phyloP scores from a whole-genome alignment of 371 early-diverging fungal genomes.

The Saksenaea vasiformis region DNA sequence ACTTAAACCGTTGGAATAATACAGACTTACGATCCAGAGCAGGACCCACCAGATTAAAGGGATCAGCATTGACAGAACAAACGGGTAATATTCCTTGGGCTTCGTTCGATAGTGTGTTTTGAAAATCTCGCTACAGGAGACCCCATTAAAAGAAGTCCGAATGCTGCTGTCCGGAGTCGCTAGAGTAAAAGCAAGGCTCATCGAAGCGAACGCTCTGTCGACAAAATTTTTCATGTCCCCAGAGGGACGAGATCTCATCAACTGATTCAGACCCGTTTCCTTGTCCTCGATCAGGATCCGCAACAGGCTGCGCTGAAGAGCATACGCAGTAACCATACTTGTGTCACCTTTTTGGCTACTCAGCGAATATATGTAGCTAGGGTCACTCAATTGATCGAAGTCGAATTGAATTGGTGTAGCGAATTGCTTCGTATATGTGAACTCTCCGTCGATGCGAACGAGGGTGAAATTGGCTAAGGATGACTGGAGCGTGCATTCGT shows the following conservation, averaged over 20 bases:
- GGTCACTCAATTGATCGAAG: slow-evolving; percentile 10
- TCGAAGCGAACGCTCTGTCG: too few species aligned
- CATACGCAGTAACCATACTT: slow-evolving; percentile 9
- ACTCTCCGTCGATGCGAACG: too few species aligned
- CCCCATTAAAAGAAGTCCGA: too few species aligned
- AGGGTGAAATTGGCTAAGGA: not conserved
- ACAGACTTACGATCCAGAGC: slow-evolving; percentile 11
- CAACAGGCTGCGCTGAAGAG: slow-evolving; percentile 6
- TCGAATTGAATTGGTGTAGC: slow-evolving; percentile 2
- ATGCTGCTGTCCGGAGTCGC: too few species aligned
- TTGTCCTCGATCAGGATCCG: not conserved
- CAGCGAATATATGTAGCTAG: not conserved
- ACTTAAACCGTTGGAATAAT: slow-evolving; percentile 12
- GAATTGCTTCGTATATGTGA: not conserved
- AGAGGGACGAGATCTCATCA: too few species aligned
- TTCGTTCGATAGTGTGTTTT: not conserved
- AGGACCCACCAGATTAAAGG: slow-evolving; percentile 16
- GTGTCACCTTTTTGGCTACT: slow-evolving; percentile 1
- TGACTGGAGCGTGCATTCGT: slow-evolving; percentile 8
- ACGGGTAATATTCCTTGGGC: not conserved
- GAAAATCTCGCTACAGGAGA: not conserved
- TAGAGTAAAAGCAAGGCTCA: too few species aligned
- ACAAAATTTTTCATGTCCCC: too few species aligned
- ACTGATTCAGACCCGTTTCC: not conserved
- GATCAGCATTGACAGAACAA: not conserved